A percentile compares a stretch with the other conserved stretches of the same genome.
Evolutionary conservation across 1,284 basidiomycete genomes (phyloP).

Genomic region (Tylopilus sp.): DNA sequence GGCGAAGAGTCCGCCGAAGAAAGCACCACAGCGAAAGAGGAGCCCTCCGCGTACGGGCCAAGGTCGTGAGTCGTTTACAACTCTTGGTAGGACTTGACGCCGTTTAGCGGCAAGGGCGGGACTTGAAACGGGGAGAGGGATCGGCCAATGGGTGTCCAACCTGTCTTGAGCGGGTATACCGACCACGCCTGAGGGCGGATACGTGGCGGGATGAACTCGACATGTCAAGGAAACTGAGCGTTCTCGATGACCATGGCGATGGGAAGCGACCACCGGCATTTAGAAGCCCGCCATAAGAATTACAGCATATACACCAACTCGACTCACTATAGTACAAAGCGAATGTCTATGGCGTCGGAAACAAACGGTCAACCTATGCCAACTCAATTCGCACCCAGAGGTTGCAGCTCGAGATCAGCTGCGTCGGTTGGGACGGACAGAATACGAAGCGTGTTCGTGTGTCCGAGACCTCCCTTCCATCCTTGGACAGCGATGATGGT

Average conservation of each 20-base stretch:
- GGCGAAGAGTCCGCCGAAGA: conserved; percentile 47
- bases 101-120: conserved; percentile 33
- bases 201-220: conserved; percentile 5
- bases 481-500: conserved; percentile 96
- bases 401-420: conserved; percentile 79
- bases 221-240: neutral
- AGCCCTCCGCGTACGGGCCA: conserved; percentile 55
- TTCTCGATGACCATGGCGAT: neutral
- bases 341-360: conserved; percentile 13
- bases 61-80: conserved; percentile 52
- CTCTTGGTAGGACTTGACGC: conserved; percentile 45
- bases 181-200: conserved; percentile 12
- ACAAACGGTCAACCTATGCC: conserved; percentile 4
- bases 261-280: neutral
- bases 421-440: conserved; percentile 81
- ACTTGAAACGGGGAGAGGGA: conserved; percentile 45
- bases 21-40: conserved; percentile 43
- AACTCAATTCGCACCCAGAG: conserved; percentile 44
- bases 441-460: conserved; percentile 83
- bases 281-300: neutral
- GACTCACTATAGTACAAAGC: conserved; percentile 3
- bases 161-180: conserved; percentile 53
- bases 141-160: conserved; percentile 47
- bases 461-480: conserved; percentile 96
- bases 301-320: neutral